These are phyloP conservation scores for Podosphaera aphanis DNA, from an alignment of 2,329 filamentous ascomycete genomes.

Conservation along the genomic window DNA sequence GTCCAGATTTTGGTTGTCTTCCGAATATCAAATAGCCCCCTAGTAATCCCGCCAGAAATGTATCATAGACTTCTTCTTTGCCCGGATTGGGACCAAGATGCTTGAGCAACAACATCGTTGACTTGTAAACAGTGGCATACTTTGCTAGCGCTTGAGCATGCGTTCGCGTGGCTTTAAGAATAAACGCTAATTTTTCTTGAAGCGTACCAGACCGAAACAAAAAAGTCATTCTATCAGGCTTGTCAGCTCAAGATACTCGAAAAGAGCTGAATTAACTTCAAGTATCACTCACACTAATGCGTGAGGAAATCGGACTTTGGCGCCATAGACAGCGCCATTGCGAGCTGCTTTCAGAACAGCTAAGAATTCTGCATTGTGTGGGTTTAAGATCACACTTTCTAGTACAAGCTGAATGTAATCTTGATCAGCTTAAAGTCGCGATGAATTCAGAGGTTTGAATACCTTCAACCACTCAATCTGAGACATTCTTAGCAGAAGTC, in stretches of 20 bases:
- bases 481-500: constrained; percentile 7
- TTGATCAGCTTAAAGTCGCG: constrained; percentile 3
- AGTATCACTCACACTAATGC: constrained; percentile 48
- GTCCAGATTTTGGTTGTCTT: constrained; percentile 35
- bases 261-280: neutral
- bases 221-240: constrained; percentile 56
- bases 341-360: constrained; percentile 77
- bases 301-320: constrained; percentile 95
- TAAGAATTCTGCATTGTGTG: constrained; percentile 63
- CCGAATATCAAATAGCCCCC: constrained; percentile 92
- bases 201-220: constrained; percentile 79
- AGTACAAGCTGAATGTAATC: constrained; percentile 19
- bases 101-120: constrained; percentile 51
- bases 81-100: constrained; percentile 32
- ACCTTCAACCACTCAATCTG: constrained; percentile 12
- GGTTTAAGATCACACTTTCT: constrained; percentile 60
- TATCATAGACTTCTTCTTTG: constrained; percentile 54
- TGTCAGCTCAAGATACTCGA: neutral
- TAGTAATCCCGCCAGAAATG: constrained; percentile 64
- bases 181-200: constrained; percentile 50
- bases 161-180: constrained; percentile 67
- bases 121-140: constrained; percentile 82
- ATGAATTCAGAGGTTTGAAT: neutral
- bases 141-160: constrained; percentile 81
- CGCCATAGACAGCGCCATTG: constrained; percentile 90